Evolutionary conservation across 441 rosid genomes (phyloP).

Genomic region (Pelargonium australe): DNA sequence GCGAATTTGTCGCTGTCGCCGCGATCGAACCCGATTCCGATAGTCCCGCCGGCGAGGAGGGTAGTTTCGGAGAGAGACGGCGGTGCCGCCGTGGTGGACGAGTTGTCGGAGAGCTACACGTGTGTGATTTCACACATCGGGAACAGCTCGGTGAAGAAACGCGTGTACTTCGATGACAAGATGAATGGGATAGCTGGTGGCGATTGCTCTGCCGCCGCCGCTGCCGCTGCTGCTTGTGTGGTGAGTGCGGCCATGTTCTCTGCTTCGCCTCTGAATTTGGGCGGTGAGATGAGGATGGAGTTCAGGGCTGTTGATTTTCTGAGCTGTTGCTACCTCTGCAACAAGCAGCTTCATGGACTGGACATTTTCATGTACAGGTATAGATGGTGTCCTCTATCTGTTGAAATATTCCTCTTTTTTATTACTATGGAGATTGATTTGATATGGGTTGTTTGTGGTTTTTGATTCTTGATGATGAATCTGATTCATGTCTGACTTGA

Average conservation of each 20-base stretch:
- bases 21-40: slow-evolving; percentile 22
- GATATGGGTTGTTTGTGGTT: neutral
- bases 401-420: no score
- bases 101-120: slow-evolving; percentile 24
- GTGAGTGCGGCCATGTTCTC: no score
- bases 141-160: slow-evolving; percentile 18
- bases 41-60: slow-evolving; percentile 11
- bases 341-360: slow-evolving; percentile 30
- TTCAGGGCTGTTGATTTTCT: slow-evolving; percentile 23
- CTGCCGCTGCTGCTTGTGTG: neutral
- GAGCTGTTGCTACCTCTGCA: slow-evolving; percentile 32
- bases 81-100: slow-evolving; percentile 10
- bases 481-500: neutral
- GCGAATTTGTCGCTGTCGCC: slow-evolving; percentile 11
- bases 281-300: slow-evolving; percentile 8
- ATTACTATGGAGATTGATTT: no score
- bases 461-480: no score
- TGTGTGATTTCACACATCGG: slow-evolving; percentile 29
- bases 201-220: slow-evolving; percentile 1
- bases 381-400: neutral
- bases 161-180: slow-evolving; percentile 17
- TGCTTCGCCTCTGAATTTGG: slow-evolving; percentile 10
- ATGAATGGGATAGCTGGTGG: no score
- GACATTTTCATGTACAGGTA: slow-evolving; percentile 25
- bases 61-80: slow-evolving; percentile 1